Evolutionary conservation across 2,329 filamentous ascomycete genomes (phyloP).

Genomic region (Diaporthe longicolla): DNA sequence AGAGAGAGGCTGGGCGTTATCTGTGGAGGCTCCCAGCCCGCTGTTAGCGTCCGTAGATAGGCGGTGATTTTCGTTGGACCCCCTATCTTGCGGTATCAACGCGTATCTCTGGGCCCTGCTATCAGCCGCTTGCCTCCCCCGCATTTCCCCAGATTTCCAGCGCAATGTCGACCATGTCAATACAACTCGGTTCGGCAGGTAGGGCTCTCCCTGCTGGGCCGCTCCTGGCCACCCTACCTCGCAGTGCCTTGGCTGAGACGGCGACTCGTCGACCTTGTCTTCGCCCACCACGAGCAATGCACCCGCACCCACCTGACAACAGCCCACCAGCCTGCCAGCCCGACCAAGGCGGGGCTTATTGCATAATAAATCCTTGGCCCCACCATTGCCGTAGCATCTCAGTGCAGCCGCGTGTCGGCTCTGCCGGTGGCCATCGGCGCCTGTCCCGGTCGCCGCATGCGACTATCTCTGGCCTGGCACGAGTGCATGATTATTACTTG

Average conservation of each 20-base stretch:
- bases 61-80: conserved; percentile 4
- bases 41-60: conserved; percentile 12
- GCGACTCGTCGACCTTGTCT: conserved; percentile 1
- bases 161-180: too few relatives aligned
- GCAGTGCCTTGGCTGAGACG: not conserved
- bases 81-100: conserved; percentile 4
- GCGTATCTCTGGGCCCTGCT: not conserved
- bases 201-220: not conserved
- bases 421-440: conserved; percentile 11
- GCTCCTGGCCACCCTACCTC: not conserved
- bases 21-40: conserved; percentile 3
- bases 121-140: conserved; percentile 21
- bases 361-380: conserved; percentile 6
- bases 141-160: conserved; percentile 28
- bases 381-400: not conserved
- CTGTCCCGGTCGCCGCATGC: not conserved
- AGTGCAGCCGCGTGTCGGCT: not conserved
- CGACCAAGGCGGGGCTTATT: not conserved
- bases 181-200: too few relatives aligned
- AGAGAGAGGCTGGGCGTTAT: conserved; percentile 20
- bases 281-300: not conserved
- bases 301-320: not conserved
- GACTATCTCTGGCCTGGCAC: not conserved
- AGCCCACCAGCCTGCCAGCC: not conserved
- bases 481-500: not conserved